These are phyloP conservation scores for Theileria luwenshuni DNA, from an alignment of 169 alveolate genomes.

Conservation along the genomic window DNA sequence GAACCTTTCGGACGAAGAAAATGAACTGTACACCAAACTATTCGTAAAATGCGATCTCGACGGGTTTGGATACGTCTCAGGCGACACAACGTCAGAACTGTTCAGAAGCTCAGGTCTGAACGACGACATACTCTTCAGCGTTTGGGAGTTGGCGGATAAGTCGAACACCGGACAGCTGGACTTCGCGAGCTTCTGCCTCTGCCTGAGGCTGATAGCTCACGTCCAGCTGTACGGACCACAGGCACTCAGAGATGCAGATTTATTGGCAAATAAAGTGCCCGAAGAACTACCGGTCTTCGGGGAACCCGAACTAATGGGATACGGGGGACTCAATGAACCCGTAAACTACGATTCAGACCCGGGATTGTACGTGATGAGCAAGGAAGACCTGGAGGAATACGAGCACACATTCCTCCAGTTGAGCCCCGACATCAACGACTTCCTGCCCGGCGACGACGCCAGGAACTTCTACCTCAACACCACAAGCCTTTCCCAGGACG, in stretches of 20 bases:
- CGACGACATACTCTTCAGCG: constrained; percentile 29
- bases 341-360: not conserved
- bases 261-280: not conserved
- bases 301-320: not conserved
- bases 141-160: constrained; percentile 61
- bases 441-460: constrained; percentile 47
- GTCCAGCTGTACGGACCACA: constrained; percentile 21
- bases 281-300: constrained; percentile 7
- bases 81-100: constrained; percentile 40
- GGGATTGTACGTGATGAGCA: constrained; percentile 5
- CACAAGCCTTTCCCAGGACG: constrained; percentile 32
- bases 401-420: constrained; percentile 32
- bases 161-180: constrained; percentile 54
- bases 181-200: constrained; percentile 44
- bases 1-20: constrained; percentile 25
- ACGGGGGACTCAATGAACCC: not conserved
- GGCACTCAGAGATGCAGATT: not conserved
- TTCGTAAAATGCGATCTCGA: constrained; percentile 49
- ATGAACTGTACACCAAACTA: constrained; percentile 24
- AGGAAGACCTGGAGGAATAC: constrained; percentile 35
- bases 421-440: constrained; percentile 47
- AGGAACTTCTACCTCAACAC: constrained; percentile 40
- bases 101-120: constrained; percentile 53
- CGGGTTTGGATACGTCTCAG: constrained; percentile 55
- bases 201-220: constrained; percentile 57